Evolutionary conservation across 2,329 filamentous ascomycete genomes (phyloP).

Genomic region (Cryphonectria nitschkei): DNA sequence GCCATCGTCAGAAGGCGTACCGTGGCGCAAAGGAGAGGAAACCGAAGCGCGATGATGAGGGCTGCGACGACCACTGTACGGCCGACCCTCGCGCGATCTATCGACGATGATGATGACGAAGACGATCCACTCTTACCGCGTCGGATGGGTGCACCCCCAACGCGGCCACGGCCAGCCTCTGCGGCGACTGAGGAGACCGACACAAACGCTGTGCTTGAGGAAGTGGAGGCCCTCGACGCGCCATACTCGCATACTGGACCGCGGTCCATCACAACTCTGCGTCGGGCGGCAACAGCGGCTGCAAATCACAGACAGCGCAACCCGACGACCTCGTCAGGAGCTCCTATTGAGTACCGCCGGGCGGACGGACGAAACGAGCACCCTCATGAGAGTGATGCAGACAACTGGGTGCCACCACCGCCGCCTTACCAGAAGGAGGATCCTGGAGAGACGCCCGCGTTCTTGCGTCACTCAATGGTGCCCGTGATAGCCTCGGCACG

Average conservation of each 20-base stretch:
- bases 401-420: slow-evolving; percentile 86
- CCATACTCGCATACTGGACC: slow-evolving; percentile 76
- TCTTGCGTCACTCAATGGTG: slow-evolving; percentile 55
- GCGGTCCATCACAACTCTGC: slow-evolving; percentile 70
- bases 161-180: slow-evolving; percentile 30
- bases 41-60: slow-evolving; percentile 52
- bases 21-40: slow-evolving; percentile 63
- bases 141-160: slow-evolving; percentile 45
- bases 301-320: slow-evolving; percentile 72
- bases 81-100: slow-evolving; percentile 37
- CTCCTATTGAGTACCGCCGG: slow-evolving; percentile 64
- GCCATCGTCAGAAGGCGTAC: slow-evolving; percentile 78
- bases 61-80: slow-evolving; percentile 49
- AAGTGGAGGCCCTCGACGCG: slow-evolving; percentile 66
- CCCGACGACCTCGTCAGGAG: slow-evolving; percentile 54
- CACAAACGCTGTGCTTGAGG: slow-evolving; percentile 53
- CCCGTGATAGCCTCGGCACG: slow-evolving; percentile 36
- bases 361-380: slow-evolving; percentile 73
- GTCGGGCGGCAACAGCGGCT: slow-evolving; percentile 75
- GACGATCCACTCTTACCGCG: slow-evolving; percentile 60
- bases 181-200: slow-evolving; percentile 45
- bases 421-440: slow-evolving; percentile 76
- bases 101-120: slow-evolving; percentile 39
- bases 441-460: slow-evolving; percentile 58
- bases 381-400: slow-evolving; percentile 84